Base-by-base conservation (phyloP, 495 filamentous ascomycete species). In the Chaetomidium leptoderma region DNA sequence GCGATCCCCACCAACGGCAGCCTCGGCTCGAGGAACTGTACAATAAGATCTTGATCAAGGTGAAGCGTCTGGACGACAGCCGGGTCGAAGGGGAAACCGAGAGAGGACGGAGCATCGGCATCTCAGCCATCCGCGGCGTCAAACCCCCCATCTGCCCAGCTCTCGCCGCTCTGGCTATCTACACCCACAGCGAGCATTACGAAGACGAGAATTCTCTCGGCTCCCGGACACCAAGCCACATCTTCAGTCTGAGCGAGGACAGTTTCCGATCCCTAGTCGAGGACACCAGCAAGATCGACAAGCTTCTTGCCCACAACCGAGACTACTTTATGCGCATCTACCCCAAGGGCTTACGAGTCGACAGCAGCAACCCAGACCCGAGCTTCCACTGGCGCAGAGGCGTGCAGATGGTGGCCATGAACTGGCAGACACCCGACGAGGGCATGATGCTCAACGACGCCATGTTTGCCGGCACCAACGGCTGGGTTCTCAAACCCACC, bases 391-490 rank as follows among this genome's bases (percentile, higher is more conserved):
- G 92, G 92, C 80, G 89, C 2, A 81, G 86, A 37, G 92, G 92
- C 14, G 88, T 92, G 2, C 92, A 97, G 69, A 87, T 96, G 68
- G 92, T 93, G 4, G 92, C 92, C 6, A 79, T 97, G 67, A 97
- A 97, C 71, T 96, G 92, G 91, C 92, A 97, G 62, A 86, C 81
- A 45, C 81, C 83, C 53, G 92, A 97, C 68, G 85, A 88, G 55
- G 91, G 90, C 33, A 95, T 90, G 87, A 96, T 97, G 91, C 81
- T 96, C 37, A 96, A 97, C 66, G 81, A 88, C 60, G 92, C 81
- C 46, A 95, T 97, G 90, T 97, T 97, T 63, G 80, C 80, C 10
- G 86, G 84, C n/a, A 86, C 86, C 42, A 75, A 77, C 23, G 92
- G 92, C 21, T 97, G 90, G 86, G 82, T 93, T 9, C 80, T 92